phyloP scores from a whole-genome alignment of 2,329 filamentous ascomycete species.

The Cladorrhinum sp. region DNA sequence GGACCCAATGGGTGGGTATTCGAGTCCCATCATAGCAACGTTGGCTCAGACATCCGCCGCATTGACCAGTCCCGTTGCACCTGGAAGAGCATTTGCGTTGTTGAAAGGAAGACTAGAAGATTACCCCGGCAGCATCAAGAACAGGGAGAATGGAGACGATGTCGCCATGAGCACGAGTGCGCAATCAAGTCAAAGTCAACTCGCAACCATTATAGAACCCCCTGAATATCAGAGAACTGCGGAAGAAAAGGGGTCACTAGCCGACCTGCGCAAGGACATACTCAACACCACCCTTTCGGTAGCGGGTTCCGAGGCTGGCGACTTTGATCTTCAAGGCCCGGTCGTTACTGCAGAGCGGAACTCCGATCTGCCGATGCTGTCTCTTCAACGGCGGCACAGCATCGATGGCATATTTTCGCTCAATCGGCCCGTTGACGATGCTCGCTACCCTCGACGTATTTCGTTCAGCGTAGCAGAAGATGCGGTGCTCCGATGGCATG shows the following conservation, averaged over 20 bases:
- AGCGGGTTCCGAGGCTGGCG: slow-evolving; percentile 57
- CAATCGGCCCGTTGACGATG: slow-evolving; percentile 46
- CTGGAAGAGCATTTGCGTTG: slow-evolving; percentile 56
- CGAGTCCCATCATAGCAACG: slow-evolving; percentile 35
- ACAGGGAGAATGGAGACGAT: slow-evolving; percentile 29
- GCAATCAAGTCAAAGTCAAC: slow-evolving; percentile 15
- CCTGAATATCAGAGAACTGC: neutral
- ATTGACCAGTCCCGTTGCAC: slow-evolving; percentile 39
- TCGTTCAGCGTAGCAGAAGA: slow-evolving; percentile 76
- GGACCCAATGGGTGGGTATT: slow-evolving; percentile 34
- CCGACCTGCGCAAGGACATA: slow-evolving; percentile 43
- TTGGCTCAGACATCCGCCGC: slow-evolving; percentile 36
- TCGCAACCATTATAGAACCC: neutral
- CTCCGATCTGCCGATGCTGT: slow-evolving; percentile 41
- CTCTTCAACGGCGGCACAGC: slow-evolving; percentile 62
- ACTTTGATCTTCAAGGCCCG: slow-evolving; percentile 56
- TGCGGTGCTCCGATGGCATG: slow-evolving; percentile 66
- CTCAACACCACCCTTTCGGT: slow-evolving; percentile 50
- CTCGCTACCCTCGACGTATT: slow-evolving; percentile 66
- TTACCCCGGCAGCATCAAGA: slow-evolving; percentile 45
- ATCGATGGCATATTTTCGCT: slow-evolving; percentile 38
- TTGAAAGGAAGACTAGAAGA: slow-evolving; percentile 65
- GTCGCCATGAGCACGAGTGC: slow-evolving; percentile 16
- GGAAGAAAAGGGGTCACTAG: slow-evolving; percentile 26
- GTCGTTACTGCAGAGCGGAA: slow-evolving; percentile 48